A percentile compares a stretch with the other conserved stretches of the same genome.
Evolutionary conservation across 192 early-diverging fungal genomes (phyloP).

Genomic region (Backusella psychrophila): DNA sequence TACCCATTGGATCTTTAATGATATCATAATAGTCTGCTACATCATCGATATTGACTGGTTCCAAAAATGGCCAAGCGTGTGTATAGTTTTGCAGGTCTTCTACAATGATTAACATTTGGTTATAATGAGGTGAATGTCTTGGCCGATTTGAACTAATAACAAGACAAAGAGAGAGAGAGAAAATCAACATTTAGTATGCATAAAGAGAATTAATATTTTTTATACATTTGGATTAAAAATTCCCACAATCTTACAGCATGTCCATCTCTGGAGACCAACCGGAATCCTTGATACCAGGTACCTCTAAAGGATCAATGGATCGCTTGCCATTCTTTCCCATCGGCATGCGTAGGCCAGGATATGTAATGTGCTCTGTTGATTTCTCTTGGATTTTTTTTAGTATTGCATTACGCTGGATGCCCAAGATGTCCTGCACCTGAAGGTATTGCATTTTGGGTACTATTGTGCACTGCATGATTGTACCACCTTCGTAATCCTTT

Average conservation of each 20-base stretch:
- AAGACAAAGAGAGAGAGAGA: too few species aligned
- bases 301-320: conserved; percentile 72
- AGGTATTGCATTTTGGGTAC: conserved; percentile 84
- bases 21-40: conserved; percentile 95
- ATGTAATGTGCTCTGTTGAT: conserved; percentile 68
- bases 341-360: conserved; percentile 66
- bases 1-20: conserved; percentile 97
- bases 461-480: conserved; percentile 96
- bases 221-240: not conserved
- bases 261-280: conserved; percentile 94
- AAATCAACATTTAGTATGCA: not conserved
- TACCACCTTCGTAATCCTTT: conserved; percentile 99
- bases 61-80: conserved; percentile 89
- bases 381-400: conserved; percentile 77
- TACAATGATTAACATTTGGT: conserved; percentile 65
- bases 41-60: conserved; percentile 81
- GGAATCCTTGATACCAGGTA: conserved; percentile 85
- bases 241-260: conserved; percentile 21
- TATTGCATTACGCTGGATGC: conserved; percentile 74
- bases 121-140: conserved; percentile 56
- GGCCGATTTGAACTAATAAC: conserved; percentile 35
- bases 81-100: conserved; percentile 75
- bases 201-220: not conserved
- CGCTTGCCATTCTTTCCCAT: conserved; percentile 55
- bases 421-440: conserved; percentile 67